These are phyloP conservation scores for Aspergillus coremiiformis DNA, from an alignment of 495 filamentous ascomycete species.

Conservation along the genomic window DNA sequence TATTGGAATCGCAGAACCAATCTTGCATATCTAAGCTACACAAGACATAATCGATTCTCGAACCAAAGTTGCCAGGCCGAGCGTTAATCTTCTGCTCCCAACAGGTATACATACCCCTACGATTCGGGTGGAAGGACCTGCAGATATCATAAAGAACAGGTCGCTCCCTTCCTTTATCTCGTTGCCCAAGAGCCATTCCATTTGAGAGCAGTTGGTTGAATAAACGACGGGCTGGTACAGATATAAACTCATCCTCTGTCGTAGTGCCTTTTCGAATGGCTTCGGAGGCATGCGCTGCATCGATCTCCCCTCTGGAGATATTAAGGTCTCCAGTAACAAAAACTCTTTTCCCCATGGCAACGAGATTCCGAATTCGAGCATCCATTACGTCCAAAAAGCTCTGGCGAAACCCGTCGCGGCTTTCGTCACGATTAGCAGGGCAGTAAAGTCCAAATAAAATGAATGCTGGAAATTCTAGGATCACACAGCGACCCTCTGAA, in stretches of 20 bases:
- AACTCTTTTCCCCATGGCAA: conserved; percentile 72
- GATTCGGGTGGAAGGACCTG: conserved; percentile 68
- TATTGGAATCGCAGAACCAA: conserved; percentile 85
- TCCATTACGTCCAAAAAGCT: conserved; percentile 76
- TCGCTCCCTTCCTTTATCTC: conserved; percentile 64
- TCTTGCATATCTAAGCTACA: conserved; percentile 71
- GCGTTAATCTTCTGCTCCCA: conserved; percentile 85
- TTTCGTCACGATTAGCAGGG: conserved; percentile 79
- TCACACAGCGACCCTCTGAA: conserved; percentile 82
- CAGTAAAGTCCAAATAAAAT: conserved; percentile 86
- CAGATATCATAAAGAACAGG: conserved; percentile 82
- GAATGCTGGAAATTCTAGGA: conserved; percentile 95
- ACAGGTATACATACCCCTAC: conserved; percentile 91
- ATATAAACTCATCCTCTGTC: conserved; percentile 61
- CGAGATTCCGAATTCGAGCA: conserved; percentile 72
- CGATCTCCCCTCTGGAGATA: conserved; percentile 66
- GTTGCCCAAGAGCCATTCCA: conserved; percentile 60
- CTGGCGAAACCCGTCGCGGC: conserved; percentile 74
- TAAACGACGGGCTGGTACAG: conserved; percentile 65
- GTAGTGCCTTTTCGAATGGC: conserved; percentile 61
- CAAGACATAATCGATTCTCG: conserved; percentile 88
- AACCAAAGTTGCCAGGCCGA: conserved; percentile 83
- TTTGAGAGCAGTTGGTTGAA: conserved; percentile 78
- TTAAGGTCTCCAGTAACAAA: conserved; percentile 87
- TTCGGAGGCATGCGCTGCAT: conserved; percentile 64